Base-by-base conservation (phyloP, 2,329 filamentous ascomycete species). In the Cladosporium cucumerinum region DNA sequence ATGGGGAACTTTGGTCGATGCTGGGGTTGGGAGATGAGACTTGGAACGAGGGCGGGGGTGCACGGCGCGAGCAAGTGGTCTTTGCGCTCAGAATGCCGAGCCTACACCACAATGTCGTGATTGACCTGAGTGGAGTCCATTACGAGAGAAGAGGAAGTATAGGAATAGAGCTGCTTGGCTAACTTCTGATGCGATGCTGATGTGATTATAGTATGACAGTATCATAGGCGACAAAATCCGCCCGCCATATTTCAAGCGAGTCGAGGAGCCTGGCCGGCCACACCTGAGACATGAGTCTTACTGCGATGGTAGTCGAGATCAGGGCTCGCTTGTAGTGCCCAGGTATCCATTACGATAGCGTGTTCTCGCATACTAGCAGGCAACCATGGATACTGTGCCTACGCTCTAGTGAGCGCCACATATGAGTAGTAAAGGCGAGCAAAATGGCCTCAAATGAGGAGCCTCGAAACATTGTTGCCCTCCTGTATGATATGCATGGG, bases 1-100 rank as follows among this genome's bases (percentile, higher is more conserved):
- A 54, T 32, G 26, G 28, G 26, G 28, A n/a, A 54, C 18, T 54
- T 57, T 26, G 30, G 30, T 14, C 7, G 55, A 30, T 58, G 55
- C 23, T 46, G 32, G 36, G 55, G 55, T 58, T 46, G 55, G 55
- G 30, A 46, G 36, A 46, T 58, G 55, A 58, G 36, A 58, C 55
- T 26, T 57, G 23, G n/a, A 21, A 36, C n/a, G 30, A 39, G 7
- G 54, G 54, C 54, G 54, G 54, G 54, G 52, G 8, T 4, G 30
- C 54, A 57, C 54, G 54, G 32, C 23, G 54, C 32, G 54, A 57
- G 54, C 30, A 57, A 12, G 18, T 36, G 54, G 54, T 39, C 54
- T 34, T 57, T 57, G 54, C 54, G n/a, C 32, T 11, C 10, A 6
- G 32, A 39, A 32, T 54, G 51, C 51, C 51, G 51, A 54, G 51